Evolutionary conservation across 2,329 filamentous ascomycete genomes (phyloP), one percentile per base, ranked within the genome.

Genomic region (Botrytis deweyae): DNA sequence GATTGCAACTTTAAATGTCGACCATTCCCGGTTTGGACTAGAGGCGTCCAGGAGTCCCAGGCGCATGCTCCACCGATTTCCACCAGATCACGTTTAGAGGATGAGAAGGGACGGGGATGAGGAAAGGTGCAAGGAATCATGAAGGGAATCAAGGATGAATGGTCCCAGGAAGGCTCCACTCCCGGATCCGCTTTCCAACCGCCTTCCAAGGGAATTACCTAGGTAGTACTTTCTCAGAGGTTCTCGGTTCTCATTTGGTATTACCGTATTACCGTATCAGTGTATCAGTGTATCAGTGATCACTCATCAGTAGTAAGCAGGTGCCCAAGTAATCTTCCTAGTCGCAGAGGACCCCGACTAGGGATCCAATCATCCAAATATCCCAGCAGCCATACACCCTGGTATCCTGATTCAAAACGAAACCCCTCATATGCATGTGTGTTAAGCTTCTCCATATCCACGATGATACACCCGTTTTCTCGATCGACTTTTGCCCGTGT

Each of bases 391-490:
- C 33, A 33, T 33, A 33, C 33, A 3, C 42, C 61, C 29, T 16
- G 62, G 38, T 4, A 9, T 25, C 62, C 40, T 42, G 62, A 40
- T 63, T 40, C 25, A 42, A 29, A 42, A 64, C n/a, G 38, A 40
- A 40, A 64, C 62, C 62, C 62, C 62, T 64, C 62, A 64, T 63
- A n/a, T 63, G 25, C 40, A n/a, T n/a, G 38, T 20, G 62, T 42
- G 25, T 64, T 40, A 44, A 40, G 38, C 25, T 64, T 64, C 38
- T 64, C 62, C 62, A 64, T 64, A 42, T 44, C 25, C 38, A 18
- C 62, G 38, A 64, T 64, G 38, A 64, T 44, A 64, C 38, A 64
- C 62, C 62, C 62, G 38, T 42, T 64, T 64, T 64, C 25, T 44
- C 62, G 62, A 64, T 64, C 62, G 25, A 29, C 62, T 64, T 55